phyloP scores from a whole-genome alignment of 116 monocot genomes.

The Zostera marina region DNA sequence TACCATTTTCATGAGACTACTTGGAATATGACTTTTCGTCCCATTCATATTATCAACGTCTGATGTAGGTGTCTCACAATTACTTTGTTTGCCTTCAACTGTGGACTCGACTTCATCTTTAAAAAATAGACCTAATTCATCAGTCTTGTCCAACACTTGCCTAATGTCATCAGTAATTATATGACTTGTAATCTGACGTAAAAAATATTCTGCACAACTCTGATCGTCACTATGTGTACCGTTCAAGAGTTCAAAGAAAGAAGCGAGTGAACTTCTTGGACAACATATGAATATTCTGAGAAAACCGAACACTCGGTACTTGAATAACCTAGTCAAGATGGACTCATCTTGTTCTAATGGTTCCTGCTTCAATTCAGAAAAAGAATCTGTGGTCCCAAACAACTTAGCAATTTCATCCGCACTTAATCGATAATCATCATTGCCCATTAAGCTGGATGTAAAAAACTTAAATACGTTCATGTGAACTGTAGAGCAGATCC shows the following conservation, averaged over 20 bases:
- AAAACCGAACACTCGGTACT: slow-evolving; percentile 50
- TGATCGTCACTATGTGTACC: slow-evolving; percentile 22
- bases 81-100: slow-evolving; percentile 11
- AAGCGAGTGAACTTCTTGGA: slow-evolving; percentile 59
- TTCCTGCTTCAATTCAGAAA: slow-evolving; percentile 50
- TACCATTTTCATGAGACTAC: slow-evolving; percentile 71
- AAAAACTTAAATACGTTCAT: slow-evolving; percentile 58
- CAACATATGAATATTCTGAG: slow-evolving; percentile 58
- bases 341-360: slow-evolving; percentile 16
- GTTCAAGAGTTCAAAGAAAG: slow-evolving; percentile 66
- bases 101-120: slow-evolving; percentile 5
- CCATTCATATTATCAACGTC: slow-evolving; percentile 7
- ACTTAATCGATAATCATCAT: slow-evolving; percentile 49
- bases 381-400: slow-evolving; percentile 40
- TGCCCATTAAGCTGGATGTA: slow-evolving; percentile 46
- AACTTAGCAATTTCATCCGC: slow-evolving; percentile 28
- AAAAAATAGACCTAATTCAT: slow-evolving; percentile 15
- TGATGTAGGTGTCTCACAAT: slow-evolving; percentile 12
- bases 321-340: slow-evolving; percentile 34
- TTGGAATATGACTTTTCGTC: slow-evolving; percentile 8
- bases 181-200: slow-evolving; percentile 52
- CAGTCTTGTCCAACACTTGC: slow-evolving; percentile 10
- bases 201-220: slow-evolving; percentile 49
- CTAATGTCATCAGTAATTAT: slow-evolving; percentile 19
- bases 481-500: slow-evolving; percentile 77